phyloP scores from a whole-genome alignment of 2,329 filamentous ascomycete species.

The Coniella lustricola region DNA sequence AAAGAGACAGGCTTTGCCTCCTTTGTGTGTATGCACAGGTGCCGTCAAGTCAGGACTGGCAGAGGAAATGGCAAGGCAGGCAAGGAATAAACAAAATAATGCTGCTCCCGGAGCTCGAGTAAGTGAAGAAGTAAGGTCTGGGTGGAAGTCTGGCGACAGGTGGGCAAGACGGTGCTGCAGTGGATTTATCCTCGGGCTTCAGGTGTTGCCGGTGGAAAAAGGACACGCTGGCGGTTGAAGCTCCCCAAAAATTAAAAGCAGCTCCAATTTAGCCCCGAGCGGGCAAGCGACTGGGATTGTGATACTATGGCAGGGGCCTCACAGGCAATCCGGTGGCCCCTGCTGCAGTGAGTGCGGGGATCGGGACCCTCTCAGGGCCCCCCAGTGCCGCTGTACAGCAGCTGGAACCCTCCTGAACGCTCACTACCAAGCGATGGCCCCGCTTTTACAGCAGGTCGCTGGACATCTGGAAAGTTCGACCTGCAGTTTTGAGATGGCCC shows the following conservation, averaged over 20 bases:
- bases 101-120: slow-evolving; percentile 32
- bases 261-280: slow-evolving; percentile 4
- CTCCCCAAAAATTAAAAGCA: slow-evolving; percentile 12
- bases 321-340: slow-evolving; percentile 5
- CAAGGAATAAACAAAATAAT: slow-evolving; percentile 20
- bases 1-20: slow-evolving; percentile 10
- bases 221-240: slow-evolving; percentile 13
- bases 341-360: slow-evolving; percentile 12
- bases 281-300: slow-evolving; percentile 7
- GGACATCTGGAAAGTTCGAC: slow-evolving; percentile 15
- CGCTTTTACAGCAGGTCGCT: slow-evolving; percentile 1
- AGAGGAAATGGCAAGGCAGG: slow-evolving; percentile 21
- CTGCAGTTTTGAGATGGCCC: background rate
- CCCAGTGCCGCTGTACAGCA: background rate
- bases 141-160: background rate
- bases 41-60: slow-evolving; percentile 21
- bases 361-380: background rate
- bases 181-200: slow-evolving; percentile 14
- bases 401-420: slow-evolving; percentile 8
- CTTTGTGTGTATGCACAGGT: background rate
- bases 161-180: slow-evolving; percentile 2
- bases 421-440: background rate
- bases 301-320: slow-evolving; percentile 4
- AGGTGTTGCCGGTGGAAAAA: slow-evolving; percentile 6
- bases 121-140: slow-evolving; percentile 19